Evolutionary conservation across 2,329 filamentous ascomycete species (phyloP).

Genomic region (Hypoxylon sp.): DNA sequence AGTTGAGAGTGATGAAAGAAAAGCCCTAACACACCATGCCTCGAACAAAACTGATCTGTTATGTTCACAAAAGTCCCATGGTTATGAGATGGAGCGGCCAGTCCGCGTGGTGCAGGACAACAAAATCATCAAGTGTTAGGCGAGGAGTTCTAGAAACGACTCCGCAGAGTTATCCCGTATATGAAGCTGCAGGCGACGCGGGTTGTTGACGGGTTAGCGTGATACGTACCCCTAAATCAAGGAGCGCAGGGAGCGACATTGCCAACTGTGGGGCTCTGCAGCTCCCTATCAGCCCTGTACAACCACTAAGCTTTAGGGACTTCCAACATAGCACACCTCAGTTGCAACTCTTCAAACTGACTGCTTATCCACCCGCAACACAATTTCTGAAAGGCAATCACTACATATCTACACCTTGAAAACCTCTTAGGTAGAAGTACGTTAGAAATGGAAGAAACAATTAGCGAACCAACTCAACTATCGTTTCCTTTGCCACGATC

Average conservation of each 20-base stretch:
- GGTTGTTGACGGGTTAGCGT: not conserved
- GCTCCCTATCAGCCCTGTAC: not conserved
- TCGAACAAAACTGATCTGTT: not conserved
- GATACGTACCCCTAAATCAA: too few relatives aligned
- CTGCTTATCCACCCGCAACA: not conserved
- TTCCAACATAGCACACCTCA: not conserved
- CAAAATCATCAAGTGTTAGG: not conserved
- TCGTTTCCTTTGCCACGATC: conserved; percentile 71
- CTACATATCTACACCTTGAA: not conserved
- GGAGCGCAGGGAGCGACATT: too few relatives aligned
- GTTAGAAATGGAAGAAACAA: conserved; percentile 39
- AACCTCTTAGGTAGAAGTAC: not conserved
- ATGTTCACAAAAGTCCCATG: conserved; percentile 17
- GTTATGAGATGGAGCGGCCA: conserved; percentile 5
- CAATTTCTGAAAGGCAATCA: not conserved
- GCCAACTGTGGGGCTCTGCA: not conserved
- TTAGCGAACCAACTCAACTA: conserved; percentile 56
- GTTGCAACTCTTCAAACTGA: not conserved
- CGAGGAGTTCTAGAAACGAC: not conserved
- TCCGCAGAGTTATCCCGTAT: not conserved
- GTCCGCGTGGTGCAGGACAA: not conserved
- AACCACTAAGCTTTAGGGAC: not conserved
- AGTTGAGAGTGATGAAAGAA: conserved; percentile 9
- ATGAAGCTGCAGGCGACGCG: not conserved
- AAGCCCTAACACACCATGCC: conserved; percentile 21